Conservation (phyloP, 176 grass and related monocot genomes). For the Typha latifolia region DNA sequence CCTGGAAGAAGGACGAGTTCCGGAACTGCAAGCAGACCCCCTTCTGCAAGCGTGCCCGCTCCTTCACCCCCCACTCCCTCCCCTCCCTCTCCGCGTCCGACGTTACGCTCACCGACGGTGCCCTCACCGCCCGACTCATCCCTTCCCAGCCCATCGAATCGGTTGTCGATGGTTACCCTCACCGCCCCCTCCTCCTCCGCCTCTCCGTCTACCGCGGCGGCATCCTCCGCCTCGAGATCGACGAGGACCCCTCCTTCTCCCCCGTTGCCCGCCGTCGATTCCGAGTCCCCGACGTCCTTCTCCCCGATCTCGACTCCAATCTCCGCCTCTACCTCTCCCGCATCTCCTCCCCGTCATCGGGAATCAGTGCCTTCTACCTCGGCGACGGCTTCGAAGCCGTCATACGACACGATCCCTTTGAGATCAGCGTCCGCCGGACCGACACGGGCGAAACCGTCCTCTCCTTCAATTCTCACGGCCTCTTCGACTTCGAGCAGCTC, state of each 20-base stretch:
- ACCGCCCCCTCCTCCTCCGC: slow-evolving; percentile 53
- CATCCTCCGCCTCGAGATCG: slow-evolving; percentile 71
- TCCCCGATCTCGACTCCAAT: slow-evolving; percentile 51
- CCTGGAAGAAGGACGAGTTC: slow-evolving; percentile 98
- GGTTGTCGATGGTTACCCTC: slow-evolving; percentile 9
- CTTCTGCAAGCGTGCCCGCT: slow-evolving; percentile 83
- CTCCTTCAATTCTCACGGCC: slow-evolving; percentile 80
- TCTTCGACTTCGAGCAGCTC: slow-evolving; percentile 89
- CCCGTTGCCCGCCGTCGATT: slow-evolving; percentile 48
- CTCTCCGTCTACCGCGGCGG: slow-evolving; percentile 56
- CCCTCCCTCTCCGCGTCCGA: slow-evolving; percentile 53
- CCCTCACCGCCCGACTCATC: slow-evolving; percentile 45
- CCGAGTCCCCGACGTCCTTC: slow-evolving; percentile 72
- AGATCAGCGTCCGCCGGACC: slow-evolving; percentile 45
- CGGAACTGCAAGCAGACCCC: slow-evolving; percentile 83
- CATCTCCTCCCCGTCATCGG: slow-evolving; percentile 18
- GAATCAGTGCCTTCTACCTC: slow-evolving; percentile 53
- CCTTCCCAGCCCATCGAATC: slow-evolving; percentile 19
- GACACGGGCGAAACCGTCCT: slow-evolving; percentile 42
- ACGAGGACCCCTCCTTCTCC: slow-evolving; percentile 50
- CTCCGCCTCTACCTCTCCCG: slow-evolving; percentile 44
- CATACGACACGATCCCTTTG: slow-evolving; percentile 65
- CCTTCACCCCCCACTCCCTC: slow-evolving; percentile 54
- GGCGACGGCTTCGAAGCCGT: slow-evolving; percentile 52
- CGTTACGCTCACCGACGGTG: slow-evolving; percentile 50